Percentiles rank a stretch among this genome's conserved stretches.
phyloP scores from a whole-genome alignment of 768 basidiomycete genomes.

The Mycena crocata region DNA sequence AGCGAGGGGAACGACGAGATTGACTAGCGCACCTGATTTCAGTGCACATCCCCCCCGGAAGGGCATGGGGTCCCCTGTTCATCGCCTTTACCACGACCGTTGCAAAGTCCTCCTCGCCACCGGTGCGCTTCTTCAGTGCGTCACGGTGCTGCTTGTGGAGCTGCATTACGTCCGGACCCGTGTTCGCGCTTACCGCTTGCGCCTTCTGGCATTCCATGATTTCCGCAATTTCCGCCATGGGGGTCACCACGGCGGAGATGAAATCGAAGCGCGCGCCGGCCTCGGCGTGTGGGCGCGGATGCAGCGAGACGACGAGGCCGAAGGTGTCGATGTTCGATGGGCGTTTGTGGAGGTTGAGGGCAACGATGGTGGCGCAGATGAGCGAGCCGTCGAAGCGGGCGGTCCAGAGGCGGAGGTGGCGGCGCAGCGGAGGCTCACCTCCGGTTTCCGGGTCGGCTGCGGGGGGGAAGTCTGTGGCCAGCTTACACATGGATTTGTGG shows the following conservation, averaged over 20 bases:
- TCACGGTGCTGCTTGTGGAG: conserved; percentile 24
- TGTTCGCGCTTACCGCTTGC: not conserved
- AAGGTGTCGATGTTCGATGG: conserved; percentile 26
- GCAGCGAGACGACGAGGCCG: conserved; percentile 19
- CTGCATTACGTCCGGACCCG: not conserved
- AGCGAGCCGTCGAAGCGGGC: conserved; percentile 29
- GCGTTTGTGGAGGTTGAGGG: conserved; percentile 24
- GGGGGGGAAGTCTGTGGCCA: not conserved
- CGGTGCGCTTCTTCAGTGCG: conserved; percentile 13
- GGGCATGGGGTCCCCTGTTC: conserved; percentile 6
- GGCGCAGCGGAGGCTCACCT: conserved; percentile 23
- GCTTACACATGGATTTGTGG: conserved; percentile 27
- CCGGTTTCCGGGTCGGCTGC: conserved; percentile 20
- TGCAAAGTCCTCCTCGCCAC: conserved; percentile 22
- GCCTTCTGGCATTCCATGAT: not conserved
- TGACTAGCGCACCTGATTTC: conserved; percentile 11
- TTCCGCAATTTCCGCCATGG: conserved; percentile 5
- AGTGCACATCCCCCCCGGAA: conserved; percentile 12
- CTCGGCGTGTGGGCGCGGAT: conserved; percentile 28
- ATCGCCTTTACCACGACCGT: conserved; percentile 1
- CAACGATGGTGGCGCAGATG: conserved; percentile 25
- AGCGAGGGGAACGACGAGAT: not conserved
- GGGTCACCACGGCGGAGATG: conserved; percentile 7
- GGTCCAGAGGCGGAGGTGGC: conserved; percentile 30
- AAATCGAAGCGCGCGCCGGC: conserved; percentile 29